A percentile compares a stretch with the other conserved stretches of the same genome.
Conservation (phyloP, 345 rosid species). For the Laguncularia racemosa region DNA sequence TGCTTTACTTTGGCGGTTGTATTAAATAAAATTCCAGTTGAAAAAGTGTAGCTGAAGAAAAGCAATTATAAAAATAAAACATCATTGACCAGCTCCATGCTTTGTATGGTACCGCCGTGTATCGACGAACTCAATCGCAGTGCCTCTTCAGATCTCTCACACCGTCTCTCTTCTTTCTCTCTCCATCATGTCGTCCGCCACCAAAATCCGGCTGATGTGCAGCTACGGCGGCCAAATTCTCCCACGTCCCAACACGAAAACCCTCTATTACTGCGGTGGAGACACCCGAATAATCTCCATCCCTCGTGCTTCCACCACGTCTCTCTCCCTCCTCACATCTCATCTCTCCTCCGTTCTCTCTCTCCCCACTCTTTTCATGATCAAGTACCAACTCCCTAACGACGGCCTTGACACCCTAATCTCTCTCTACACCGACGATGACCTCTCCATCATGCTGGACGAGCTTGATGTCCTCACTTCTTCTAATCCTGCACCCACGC, state of each 20-base stretch:
- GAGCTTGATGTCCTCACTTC: slow-evolving; percentile 23
- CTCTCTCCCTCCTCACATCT: slow-evolving; percentile 25
- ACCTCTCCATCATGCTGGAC: slow-evolving; percentile 34
- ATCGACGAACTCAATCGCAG: no score
- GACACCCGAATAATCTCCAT: slow-evolving; percentile 45
- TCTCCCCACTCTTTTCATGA: slow-evolving; percentile 18
- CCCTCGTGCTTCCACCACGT: slow-evolving; percentile 13
- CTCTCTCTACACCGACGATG: slow-evolving; percentile 37
- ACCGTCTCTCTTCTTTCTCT: slow-evolving; percentile 1
- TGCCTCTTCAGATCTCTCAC: not conserved
- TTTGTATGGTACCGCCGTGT: no score
- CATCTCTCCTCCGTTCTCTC: slow-evolving; percentile 30
- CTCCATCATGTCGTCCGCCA: not conserved
- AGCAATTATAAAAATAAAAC: no score
- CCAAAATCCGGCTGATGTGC: slow-evolving; percentile 71
- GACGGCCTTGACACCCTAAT: slow-evolving; percentile 45
- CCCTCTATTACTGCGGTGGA: slow-evolving; percentile 39
- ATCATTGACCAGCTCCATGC: no score
- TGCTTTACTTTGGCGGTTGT: no score
- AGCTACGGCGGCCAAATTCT: slow-evolving; percentile 68
- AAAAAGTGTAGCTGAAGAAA: no score
- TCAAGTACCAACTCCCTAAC: slow-evolving; percentile 46
- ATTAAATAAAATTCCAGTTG: no score
- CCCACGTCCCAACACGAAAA: slow-evolving; percentile 41
- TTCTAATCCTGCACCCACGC: slow-evolving; percentile 12